Evolutionary conservation across 768 basidiomycete species (phyloP).

Genomic region (Naganishia onofrii): DNA sequence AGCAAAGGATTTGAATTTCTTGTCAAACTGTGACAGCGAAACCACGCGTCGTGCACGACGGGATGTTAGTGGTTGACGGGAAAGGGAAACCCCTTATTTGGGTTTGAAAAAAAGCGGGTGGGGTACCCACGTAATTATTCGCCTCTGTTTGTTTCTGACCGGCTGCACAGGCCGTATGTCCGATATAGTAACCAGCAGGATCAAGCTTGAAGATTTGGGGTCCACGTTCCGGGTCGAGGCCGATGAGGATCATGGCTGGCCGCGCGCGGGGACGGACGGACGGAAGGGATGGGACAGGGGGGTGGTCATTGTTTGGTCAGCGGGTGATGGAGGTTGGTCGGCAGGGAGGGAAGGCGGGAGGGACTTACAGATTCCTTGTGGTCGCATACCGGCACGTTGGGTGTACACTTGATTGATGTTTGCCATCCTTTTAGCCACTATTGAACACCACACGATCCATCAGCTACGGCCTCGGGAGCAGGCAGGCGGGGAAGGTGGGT

Average conservation of each 20-base stretch:
- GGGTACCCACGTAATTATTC: slow-evolving; percentile 69
- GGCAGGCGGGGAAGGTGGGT: too few relatives aligned
- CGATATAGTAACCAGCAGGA: slow-evolving; percentile 97
- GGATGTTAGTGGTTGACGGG: not conserved
- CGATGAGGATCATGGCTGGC: slow-evolving; percentile 92
- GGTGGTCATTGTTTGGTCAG: not conserved
- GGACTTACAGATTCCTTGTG: slow-evolving; percentile 81
- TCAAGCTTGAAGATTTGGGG: slow-evolving; percentile 99
- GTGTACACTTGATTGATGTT: slow-evolving; percentile 99
- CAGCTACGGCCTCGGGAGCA: too few relatives aligned
- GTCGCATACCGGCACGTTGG: slow-evolving; percentile 93
- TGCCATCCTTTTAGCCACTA: slow-evolving; percentile 81
- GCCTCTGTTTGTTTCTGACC: slow-evolving; percentile 95
- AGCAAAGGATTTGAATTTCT: slow-evolving; percentile 96
- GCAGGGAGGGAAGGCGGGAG: not conserved
- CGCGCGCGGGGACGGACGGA: not conserved
- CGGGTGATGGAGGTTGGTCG: not conserved
- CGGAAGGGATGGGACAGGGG: too few relatives aligned
- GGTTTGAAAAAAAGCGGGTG: not conserved
- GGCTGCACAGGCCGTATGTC: slow-evolving; percentile 93
- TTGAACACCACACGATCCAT: not conserved
- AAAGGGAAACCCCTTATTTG: too few relatives aligned
- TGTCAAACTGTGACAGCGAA: slow-evolving; percentile 80
- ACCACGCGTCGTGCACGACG: too few relatives aligned
- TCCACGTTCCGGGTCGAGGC: slow-evolving; percentile 81